Evolutionary conservation across 139 green algal genomes (phyloP), one percentile per base, ranked within the genome.

Genomic region (Asterochloris erici): DNA sequence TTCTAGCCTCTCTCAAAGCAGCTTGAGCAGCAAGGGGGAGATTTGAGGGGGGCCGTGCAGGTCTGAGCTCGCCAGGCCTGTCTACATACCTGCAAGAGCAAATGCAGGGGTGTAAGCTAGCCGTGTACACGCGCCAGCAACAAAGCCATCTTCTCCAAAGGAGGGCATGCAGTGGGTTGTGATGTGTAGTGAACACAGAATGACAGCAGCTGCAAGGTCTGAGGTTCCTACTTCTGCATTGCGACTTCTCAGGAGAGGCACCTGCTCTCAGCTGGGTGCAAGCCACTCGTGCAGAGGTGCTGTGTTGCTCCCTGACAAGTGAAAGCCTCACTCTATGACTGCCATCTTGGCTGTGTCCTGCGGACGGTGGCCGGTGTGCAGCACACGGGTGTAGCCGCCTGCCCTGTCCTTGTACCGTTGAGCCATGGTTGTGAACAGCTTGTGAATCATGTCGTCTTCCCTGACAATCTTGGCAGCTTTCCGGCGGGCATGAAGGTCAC

Each of bases 331-430:
- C 90, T 99, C 96, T 27, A 99, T 96, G 85, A 93, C 96, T 0
- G 96, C 96, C 88, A 98, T 95, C 24, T 91, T 87, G 27, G 94
- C 94, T 14, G 94, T 88, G 77, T 99, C 96, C 24, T 88, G 86
- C 14, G 86, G 69, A 10, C 96, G 84, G 69, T 88, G 84, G 9
- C 93, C 81, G 0, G 92, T 93, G 19, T 86, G 88, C 63, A 98
- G 82, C 13, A 98, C 87, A 14, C 96, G 86, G 6, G 95, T 98
- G 89, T 98, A 99, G 63, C 96, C 96, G 12, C 96, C 96, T 14
- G 90, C 79, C 24, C 96, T 83, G 12, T 95, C 86, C n/a, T 85
- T 83, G 84, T 99, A 99, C 21, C 96, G 81, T 71, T 94, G 83
- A 17, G 95, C 93, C 68, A 99, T 75, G 13, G 86, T 85, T 0